A percentile compares a stretch with the other conserved stretches of the same genome.
Conservation (phyloP, 2,329 filamentous ascomycete species). For the Neofusicoccum laricinum region DNA sequence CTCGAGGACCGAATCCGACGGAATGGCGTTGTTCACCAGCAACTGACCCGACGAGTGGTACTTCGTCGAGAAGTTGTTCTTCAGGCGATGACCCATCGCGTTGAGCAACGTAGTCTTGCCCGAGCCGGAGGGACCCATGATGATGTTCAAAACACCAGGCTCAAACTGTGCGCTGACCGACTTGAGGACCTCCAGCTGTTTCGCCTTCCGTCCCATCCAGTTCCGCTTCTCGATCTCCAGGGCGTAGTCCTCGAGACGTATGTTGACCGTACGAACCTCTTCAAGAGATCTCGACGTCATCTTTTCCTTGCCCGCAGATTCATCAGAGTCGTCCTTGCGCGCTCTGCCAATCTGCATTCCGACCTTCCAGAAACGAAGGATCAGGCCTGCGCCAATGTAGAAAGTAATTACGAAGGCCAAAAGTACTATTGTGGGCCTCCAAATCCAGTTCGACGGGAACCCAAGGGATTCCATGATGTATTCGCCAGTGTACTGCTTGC, state of each 20-base stretch:
- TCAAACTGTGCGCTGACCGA: constrained; percentile 66
- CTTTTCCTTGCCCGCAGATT: constrained; percentile 69
- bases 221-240: constrained; percentile 63
- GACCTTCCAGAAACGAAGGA: constrained; percentile 62
- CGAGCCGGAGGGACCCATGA: constrained; percentile 76
- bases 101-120: constrained; percentile 76
- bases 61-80: constrained; percentile 58
- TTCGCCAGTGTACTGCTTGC: constrained; percentile 64
- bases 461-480: constrained; percentile 69
- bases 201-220: constrained; percentile 47
- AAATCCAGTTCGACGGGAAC: constrained; percentile 66
- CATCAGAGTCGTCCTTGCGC: constrained; percentile 52
- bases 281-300: constrained; percentile 55
- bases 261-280: constrained; percentile 60
- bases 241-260: constrained; percentile 63
- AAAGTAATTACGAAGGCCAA: constrained; percentile 64
- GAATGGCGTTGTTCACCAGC: constrained; percentile 66
- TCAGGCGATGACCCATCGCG: constrained; percentile 66
- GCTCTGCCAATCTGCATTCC: constrained; percentile 69
- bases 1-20: constrained; percentile 65
- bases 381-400: constrained; percentile 57
- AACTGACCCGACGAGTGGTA: constrained; percentile 63
- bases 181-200: constrained; percentile 55
- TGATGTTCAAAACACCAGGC: constrained; percentile 68
- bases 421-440: constrained; percentile 62